Conservation (phyloP, 257 asterid genomes). For the Scutellaria baicalensis region DNA sequence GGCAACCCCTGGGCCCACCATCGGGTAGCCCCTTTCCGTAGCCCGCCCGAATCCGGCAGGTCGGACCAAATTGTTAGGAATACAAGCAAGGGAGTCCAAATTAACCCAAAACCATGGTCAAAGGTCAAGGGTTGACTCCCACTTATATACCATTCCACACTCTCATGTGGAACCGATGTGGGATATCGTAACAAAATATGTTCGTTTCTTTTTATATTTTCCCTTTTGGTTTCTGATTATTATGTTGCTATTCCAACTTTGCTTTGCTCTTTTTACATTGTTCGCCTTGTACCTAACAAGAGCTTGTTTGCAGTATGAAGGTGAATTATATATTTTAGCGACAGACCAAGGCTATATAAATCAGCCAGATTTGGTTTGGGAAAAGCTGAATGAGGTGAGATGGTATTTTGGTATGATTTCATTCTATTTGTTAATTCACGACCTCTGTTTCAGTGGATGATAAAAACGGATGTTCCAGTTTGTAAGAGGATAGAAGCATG, state of each 20-base stretch:
- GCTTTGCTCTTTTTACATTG: conserved; percentile 3
- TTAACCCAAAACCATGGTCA: too few relatives aligned
- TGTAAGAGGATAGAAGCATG: not conserved
- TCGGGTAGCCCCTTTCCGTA: too few relatives aligned
- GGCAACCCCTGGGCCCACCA: too few relatives aligned
- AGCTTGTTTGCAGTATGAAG: conserved; percentile 71
- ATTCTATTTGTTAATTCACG: not conserved
- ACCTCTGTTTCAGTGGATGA: not conserved
- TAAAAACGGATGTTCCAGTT: not conserved
- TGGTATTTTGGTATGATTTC: not conserved
- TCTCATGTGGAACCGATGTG: too few relatives aligned
- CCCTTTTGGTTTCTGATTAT: not conserved
- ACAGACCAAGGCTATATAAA: conserved; percentile 86
- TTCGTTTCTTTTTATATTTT: not conserved
- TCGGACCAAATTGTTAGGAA: too few relatives aligned
- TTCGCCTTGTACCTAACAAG: conserved; percentile 16
- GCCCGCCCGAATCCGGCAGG: too few relatives aligned
- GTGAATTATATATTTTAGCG: conserved; percentile 79
- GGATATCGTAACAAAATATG: too few relatives aligned
- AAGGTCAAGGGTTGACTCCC: too few relatives aligned
- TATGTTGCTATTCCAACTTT: not conserved
- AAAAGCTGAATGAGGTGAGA: conserved; percentile 90
- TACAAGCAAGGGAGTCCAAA: too few relatives aligned
- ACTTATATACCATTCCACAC: too few relatives aligned
- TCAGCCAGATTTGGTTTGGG: conserved; percentile 96